Evolutionary conservation across 176 grass and related monocot genomes (phyloP), one percentile per base, ranked within the genome.

Genomic region (Eragrostis nindensis): DNA sequence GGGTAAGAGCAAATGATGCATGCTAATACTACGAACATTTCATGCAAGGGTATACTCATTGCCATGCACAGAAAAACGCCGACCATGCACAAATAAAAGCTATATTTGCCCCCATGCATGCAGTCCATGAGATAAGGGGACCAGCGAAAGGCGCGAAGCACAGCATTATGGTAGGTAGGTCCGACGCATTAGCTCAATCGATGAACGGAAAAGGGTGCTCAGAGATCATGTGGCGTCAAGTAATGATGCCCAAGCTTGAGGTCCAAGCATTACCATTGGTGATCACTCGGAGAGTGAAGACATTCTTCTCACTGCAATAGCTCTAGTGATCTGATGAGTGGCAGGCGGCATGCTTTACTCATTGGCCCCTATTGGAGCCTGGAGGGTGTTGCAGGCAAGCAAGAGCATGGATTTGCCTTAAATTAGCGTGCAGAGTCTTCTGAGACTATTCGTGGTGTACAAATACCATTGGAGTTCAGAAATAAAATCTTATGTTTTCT

Each of bases 241-340:
- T 30, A 71, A 83, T 72, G 86, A 76, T 70, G 47, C 32, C 66
- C 76, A 76, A 53, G 65, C 66, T 62, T 70, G 62, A 60, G 70
- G 74, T 75, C 41, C 75, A 39, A 64, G 7, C 48, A 48, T 49
- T 21, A 56, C 41, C 46, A 47, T 38, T 68, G 44, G 39, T 56
- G 19, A 36, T 22, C 3, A 9, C 27, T 26, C 60, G 47, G 25
- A 66, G 54, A 14, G 8, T 36, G 36, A 22, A 21, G 5, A 22
- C 45, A 6, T 38, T 43, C 16, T 63, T 29, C 25, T 21, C n/a
- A 32, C 17, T 6, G 5, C 5, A 21, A 11, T 67, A 67, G 3
- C 8, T 73, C 18, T 19, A 39, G 21, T 12, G 45, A 2, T 13
- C 47, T 75, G 38, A 76, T 25, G 50, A 77, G 40, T 77, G n/a